phyloP scores from a whole-genome alignment of 2,329 filamentous ascomycete genomes.

The Alternaria gansuensis region DNA sequence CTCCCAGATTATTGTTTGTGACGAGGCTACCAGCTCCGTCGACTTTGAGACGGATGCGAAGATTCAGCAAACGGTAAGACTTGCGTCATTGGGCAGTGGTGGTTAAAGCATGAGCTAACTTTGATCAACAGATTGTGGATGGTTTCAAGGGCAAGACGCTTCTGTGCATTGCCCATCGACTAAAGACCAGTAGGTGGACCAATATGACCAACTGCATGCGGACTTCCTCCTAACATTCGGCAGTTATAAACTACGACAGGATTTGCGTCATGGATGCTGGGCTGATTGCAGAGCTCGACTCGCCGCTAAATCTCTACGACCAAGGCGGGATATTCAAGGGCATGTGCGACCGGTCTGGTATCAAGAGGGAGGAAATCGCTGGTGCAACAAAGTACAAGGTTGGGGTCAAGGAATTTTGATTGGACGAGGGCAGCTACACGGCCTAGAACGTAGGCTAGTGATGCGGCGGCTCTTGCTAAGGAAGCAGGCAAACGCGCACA shows the following conservation, averaged over 20 bases:
- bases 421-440: conserved; percentile 19
- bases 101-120: conserved; percentile 50
- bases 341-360: conserved; percentile 90
- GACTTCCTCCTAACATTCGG: conserved; percentile 1
- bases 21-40: conserved; percentile 77
- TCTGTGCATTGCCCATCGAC: conserved; percentile 88
- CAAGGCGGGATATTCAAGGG: conserved; percentile 80
- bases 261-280: conserved; percentile 97
- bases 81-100: conserved; percentile 29
- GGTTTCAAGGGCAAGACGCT: conserved; percentile 88
- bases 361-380: conserved; percentile 63
- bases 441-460: conserved; percentile 28
- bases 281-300: conserved; percentile 84
- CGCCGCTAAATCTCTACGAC: conserved; percentile 76
- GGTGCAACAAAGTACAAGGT: conserved; percentile 26
- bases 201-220: background rate
- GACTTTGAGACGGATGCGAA: conserved; percentile 92
- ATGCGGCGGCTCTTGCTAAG: conserved; percentile 20
- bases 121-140: conserved; percentile 80
- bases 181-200: conserved; percentile 68
- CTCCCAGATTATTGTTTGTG: conserved; percentile 92
- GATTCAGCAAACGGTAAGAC: conserved; percentile 87
- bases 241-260: conserved; percentile 88
- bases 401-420: conserved; percentile 8
- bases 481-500: conserved; percentile 14